Conservation (phyloP, 2,329 filamentous ascomycete species). For the Fusarium fracticaudum region DNA sequence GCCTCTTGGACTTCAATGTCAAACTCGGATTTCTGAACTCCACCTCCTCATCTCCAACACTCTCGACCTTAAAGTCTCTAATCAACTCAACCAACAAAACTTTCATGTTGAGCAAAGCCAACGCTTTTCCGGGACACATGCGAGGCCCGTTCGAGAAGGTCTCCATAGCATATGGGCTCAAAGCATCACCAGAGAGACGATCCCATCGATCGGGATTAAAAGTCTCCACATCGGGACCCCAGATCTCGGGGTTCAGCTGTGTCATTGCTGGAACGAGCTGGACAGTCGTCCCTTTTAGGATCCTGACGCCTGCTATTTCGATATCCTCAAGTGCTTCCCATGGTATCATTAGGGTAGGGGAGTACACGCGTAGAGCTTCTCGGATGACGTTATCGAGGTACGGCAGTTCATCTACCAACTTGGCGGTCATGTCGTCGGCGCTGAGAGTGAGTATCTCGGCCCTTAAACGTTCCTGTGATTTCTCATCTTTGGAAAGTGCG, state of each 20-base stretch:
- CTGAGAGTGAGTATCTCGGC: background rate
- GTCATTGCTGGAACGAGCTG: conserved; percentile 14
- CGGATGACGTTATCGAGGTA: conserved; percentile 20
- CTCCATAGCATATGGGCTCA: conserved; percentile 11
- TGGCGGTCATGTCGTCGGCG: background rate
- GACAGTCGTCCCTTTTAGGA: conserved; percentile 18
- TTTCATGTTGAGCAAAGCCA: conserved; percentile 25
- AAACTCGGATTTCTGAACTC: conserved; percentile 16
- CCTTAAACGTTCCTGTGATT: background rate
- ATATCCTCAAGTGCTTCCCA: conserved; percentile 15
- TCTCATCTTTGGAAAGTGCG: background rate
- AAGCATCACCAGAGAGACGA: background rate
- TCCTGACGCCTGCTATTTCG: background rate
- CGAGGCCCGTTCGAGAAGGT: conserved; percentile 13
- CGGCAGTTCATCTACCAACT: background rate
- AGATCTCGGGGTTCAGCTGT: conserved; percentile 20
- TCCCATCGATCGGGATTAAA: conserved; percentile 22
- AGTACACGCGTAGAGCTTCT: conserved; percentile 23
- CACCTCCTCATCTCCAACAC: background rate
- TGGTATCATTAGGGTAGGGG: conserved; percentile 1
- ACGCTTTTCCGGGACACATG: conserved; percentile 19
- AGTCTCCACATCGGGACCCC: background rate
- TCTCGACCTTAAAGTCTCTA: conserved; percentile 2
- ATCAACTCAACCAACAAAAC: conserved; percentile 5
- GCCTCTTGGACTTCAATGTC: background rate